Evolutionary conservation across 306 rosid species (phyloP), one percentile per base, ranked within the genome.

Genomic region (Acacia acuminata): DNA sequence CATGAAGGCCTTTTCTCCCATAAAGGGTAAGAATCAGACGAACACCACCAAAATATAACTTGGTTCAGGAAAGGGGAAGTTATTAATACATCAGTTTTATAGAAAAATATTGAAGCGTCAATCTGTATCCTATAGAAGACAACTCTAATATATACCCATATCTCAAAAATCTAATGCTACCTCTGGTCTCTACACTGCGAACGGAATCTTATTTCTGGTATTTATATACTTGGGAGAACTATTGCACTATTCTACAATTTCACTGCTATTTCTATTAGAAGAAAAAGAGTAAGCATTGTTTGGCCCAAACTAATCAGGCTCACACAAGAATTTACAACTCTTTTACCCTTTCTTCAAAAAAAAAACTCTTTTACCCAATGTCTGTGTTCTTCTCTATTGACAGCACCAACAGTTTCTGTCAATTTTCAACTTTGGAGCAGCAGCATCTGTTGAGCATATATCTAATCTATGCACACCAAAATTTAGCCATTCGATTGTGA

Each of bases 401-500:
- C 60, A 32, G 72, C 61, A 82, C 79, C 27, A 69, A 61, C 48
- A 67, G 47, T 74, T 67, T 56, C 42, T 71, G n/a, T 69, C 61
- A 63, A 82, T 55, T 83, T 74, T 79, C 66, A 72, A 76, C 67
- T 30, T 56, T 72, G 69, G 38, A 65, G 32, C 79, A 68, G 58
- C 82, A 68, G 77, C 81, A 60, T 77, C 63, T 71, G 79, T 76
- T 71, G 82, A 82, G 64, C 10, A 55, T 73, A 19, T 20, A 19
- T 73, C 80, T 6, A 44, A 16, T 65, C 65, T 69, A 80, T 79
- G 79, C 70, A 79, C 87, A 81, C 75, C 60, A 78, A 89, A 84
- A 81, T 78, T 84, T 86, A 85, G 74, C 84, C 84, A 82, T 69
- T 61, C 56, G 85, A 79, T 82, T 85, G 86, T 84, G 86, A 82